Base-by-base conservation (phyloP, 768 basidiomycete species). In the Sistotremastrum niveocremeum region DNA sequence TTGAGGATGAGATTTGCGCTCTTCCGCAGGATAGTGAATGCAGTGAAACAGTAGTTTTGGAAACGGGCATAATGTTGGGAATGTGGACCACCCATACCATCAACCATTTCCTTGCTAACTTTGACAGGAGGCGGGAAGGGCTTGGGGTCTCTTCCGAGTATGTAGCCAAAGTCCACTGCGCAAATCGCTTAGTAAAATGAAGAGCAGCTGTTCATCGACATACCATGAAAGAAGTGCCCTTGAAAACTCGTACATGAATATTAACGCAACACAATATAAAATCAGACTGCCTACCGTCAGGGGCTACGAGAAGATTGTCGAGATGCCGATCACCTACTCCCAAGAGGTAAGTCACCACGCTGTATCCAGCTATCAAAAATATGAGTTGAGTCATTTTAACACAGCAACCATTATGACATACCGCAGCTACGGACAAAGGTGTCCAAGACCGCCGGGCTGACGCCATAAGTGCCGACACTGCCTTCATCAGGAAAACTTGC, bases 71-170 rank as follows among this genome's bases (percentile, higher is more conserved):
- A 97, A 60, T 98, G 94, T n/a, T 84, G 76, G 5, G 91, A 94
- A 56, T 85, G 78, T 1, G 87, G 81, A 7, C 95, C 94, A n/a
- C 95, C 95, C 91, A 99, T 94, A 7, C 87, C 94, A 59, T 99
- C 95, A 0, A 98, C 89, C 95, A 98, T 99, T 60, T 98, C 95
- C 57, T 94, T 93, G 65, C 93, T 97, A 37, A 99, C 86, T 61
- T 99, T 99, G 53, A 98, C 93, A 8, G 91, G 87, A 5, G 95
- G 95, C 2, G 95, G 93, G 59, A 93, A 94, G 0, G 91, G 89
- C 57, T 99, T 98, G 0, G 95, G 95, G 59, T 98, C 95, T 2
- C 91, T 81, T 3, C 95, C 95, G 9, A 98, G 74, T 55, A 98
- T 98, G 62, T 97, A 99, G 2, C 95, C 94, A 57, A 98, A 99